Base-by-base conservation (phyloP, 2,329 filamentous ascomycete genomes). In the Didymella pinodella region DNA sequence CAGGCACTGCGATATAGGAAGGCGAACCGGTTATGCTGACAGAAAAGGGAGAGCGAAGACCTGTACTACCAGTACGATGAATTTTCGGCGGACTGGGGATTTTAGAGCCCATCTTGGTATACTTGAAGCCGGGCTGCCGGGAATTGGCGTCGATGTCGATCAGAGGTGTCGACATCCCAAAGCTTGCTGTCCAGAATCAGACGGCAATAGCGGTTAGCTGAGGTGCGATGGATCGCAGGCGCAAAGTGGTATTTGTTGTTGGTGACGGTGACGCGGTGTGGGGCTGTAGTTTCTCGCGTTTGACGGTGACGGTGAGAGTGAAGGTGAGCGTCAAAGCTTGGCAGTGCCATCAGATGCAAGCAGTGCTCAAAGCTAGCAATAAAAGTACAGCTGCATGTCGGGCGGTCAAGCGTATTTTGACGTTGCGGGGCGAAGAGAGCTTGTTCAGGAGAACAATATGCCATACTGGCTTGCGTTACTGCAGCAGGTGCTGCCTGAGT, bases 11-110 rank as follows among this genome's bases (percentile, higher is more conserved):
- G 3, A 22, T 47, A 32, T 53, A 57, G 18, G 45, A 61, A 28
- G 66, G 62, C 18, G 64, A 62, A 0, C 61, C 61, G 16, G 60
- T 65, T 14, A 43, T 44, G 28, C 62, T 65, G 22, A 65, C 53
- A 28, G 54, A 62, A 22, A 63, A 62, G 3, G 57, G 57, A 22
- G 31, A 62, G 32, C 57, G 64, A 43, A 32, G 52, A 10, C 49
- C 53, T 36, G 28, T n/a, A 38, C 32, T 49, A 7, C 32, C 31
- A 31, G 34, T n/a, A 12, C 46, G 45, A 14, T 54, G 53, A 11
- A 47, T 26, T 32, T 51, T 57, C 3, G 59, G 48, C 6, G 48
- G 59, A 29, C 44, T 59, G 22, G 64, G 54, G 26, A 61, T 67
- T 22, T 61, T 65, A 12, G 63, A 64, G 12, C 41, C 41, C 32